phyloP scores from a whole-genome alignment of 768 basidiomycete species.

The Tulasnella sp. region DNA sequence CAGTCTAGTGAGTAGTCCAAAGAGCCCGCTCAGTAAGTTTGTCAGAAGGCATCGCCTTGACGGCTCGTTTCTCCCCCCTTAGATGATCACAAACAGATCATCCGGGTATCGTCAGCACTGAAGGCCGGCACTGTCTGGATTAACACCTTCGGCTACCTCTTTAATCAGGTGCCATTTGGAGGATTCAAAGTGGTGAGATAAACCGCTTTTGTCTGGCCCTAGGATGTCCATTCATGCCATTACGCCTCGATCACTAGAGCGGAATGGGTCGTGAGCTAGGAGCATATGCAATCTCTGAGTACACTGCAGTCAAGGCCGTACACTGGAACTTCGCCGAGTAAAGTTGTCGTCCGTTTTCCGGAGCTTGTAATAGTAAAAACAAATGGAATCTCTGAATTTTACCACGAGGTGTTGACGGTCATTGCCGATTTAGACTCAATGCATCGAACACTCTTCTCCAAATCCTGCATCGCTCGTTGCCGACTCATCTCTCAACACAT shows the following conservation, averaged over 20 bases:
- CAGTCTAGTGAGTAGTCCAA: slow-evolving; percentile 56
- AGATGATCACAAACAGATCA: slow-evolving; percentile 80
- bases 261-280: slow-evolving; percentile 75
- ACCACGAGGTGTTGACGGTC: too few relatives aligned
- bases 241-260: slow-evolving; percentile 8
- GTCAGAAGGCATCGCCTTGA: slow-evolving; percentile 17
- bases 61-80: too few relatives aligned
- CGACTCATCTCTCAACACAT: too few relatives aligned
- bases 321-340: slow-evolving; percentile 61
- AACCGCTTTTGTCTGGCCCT: neutral
- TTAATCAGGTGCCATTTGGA: slow-evolving; percentile 89
- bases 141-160: slow-evolving; percentile 76
- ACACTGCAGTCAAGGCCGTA: slow-evolving; percentile 70
- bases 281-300: slow-evolving; percentile 73
- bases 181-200: slow-evolving; percentile 25
- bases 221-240: neutral
- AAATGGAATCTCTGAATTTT: too few relatives aligned
- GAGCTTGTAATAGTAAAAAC: too few relatives aligned
- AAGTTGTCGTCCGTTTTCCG: too few relatives aligned
- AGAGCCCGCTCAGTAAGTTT: neutral
- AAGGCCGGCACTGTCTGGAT: slow-evolving; percentile 93
- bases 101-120: slow-evolving; percentile 74
- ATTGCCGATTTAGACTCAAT: too few relatives aligned
- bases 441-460: too few relatives aligned
- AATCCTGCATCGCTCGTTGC: too few relatives aligned